Percentiles rank a stretch among this genome's conserved stretches.
Conservation (phyloP, 805 yeast genomes). For the Metschnikowia santaceciliae region DNA sequence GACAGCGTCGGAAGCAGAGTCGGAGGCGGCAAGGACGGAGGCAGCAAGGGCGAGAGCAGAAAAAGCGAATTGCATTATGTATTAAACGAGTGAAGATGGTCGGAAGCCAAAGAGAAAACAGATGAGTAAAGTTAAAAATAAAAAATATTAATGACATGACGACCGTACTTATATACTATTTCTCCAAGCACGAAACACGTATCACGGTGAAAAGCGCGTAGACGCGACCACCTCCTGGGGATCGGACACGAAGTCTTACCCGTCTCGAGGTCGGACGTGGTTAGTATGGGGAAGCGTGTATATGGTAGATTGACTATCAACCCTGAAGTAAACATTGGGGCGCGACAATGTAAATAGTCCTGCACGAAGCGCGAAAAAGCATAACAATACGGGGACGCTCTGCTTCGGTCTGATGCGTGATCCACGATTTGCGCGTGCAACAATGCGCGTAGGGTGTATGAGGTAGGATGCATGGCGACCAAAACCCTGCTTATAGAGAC, state of each 20-base stretch:
- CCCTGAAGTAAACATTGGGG: not conserved
- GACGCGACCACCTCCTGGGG: not conserved
- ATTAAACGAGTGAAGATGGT: not conserved
- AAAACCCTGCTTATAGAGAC: not conserved
- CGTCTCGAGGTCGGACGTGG: not conserved
- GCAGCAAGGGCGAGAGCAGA: conserved; percentile 21
- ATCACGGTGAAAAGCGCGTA: not conserved
- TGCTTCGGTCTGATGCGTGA: not conserved
- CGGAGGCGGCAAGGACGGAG: conserved; percentile 21
- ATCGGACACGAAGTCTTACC: not conserved
- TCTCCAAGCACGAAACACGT: not conserved
- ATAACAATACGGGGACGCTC: not conserved
- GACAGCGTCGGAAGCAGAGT: conserved; percentile 6
- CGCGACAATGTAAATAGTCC: conserved; percentile 2
- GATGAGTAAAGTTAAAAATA: not conserved
- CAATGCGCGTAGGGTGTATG: not conserved
- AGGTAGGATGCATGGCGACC: not conserved
- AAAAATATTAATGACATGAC: not conserved
- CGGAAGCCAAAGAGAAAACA: too few relatives aligned
- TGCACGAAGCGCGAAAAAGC: not conserved
- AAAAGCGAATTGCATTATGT: conserved; percentile 22
- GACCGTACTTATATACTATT: conserved; percentile 4
- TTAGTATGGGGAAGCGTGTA: conserved; percentile 4
- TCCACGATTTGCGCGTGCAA: not conserved
- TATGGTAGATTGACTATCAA: not conserved